A percentile compares a stretch with the other conserved stretches of the same genome.
phyloP scores from a whole-genome alignment of 768 basidiomycete species.

The Cytidiella melzeri region DNA sequence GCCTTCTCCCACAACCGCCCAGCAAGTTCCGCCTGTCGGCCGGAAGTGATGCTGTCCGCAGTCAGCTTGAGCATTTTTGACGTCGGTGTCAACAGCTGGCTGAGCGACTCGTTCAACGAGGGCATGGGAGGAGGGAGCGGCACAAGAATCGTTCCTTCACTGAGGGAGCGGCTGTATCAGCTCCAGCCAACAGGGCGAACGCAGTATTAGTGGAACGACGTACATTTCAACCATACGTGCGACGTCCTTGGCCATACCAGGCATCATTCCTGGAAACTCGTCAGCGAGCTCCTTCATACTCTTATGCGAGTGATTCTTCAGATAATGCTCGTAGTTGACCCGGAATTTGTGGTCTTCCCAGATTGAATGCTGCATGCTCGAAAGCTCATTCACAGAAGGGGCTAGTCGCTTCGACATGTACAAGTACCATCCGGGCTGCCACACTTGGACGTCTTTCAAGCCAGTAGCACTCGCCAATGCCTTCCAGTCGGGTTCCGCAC shows the following conservation, averaged over 20 bases:
- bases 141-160: constrained; percentile 47
- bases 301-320: too few relatives aligned
- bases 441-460: constrained; percentile 41
- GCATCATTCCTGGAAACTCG: neutral
- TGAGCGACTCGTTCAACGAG: constrained; percentile 46
- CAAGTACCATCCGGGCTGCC: constrained; percentile 74
- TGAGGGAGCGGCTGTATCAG: too few relatives aligned
- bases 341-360: too few relatives aligned
- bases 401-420: constrained; percentile 44
- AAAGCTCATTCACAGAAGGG: neutral
- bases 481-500: neutral
- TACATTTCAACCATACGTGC: too few relatives aligned
- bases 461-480: constrained; percentile 6
- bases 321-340: too few relatives aligned
- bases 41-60: constrained; percentile 47
- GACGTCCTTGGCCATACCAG: too few relatives aligned
- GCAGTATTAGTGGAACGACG: too few relatives aligned
- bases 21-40: constrained; percentile 54
- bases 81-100: constrained; percentile 53
- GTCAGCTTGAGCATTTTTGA: constrained; percentile 44
- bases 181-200: too few relatives aligned
- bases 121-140: constrained; percentile 53
- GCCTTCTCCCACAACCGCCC: constrained; percentile 59
- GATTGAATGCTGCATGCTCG: neutral
- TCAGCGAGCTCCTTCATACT: neutral